Conservation (phyloP, 495 filamentous ascomycete genomes). For the Aeminium ludgeri region DNA sequence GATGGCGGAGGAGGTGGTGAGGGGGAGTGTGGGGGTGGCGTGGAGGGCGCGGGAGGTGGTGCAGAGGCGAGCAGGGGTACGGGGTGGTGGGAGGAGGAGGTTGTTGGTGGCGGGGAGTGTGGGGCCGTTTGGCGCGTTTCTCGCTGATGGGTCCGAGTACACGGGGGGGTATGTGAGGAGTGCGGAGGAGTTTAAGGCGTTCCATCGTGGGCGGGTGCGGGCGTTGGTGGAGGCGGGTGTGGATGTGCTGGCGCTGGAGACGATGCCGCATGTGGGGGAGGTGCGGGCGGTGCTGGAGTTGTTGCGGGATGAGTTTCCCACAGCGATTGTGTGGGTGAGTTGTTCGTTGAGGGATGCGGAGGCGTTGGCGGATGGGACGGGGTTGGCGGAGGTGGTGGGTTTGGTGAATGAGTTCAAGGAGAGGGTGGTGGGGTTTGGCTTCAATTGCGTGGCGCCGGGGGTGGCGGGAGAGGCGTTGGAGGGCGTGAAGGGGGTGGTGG, state of each 20-base stretch:
- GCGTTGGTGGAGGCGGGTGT: constrained; percentile 20
- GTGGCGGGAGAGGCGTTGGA: constrained; percentile 11
- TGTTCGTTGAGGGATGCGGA: constrained; percentile 16
- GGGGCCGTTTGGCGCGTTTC: constrained; percentile 24
- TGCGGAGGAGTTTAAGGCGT: constrained; percentile 9
- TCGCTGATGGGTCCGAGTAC: constrained; percentile 24
- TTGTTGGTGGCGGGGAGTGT: constrained; percentile 22
- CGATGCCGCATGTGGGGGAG: constrained; percentile 19
- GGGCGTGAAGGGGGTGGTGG: constrained; percentile 1
- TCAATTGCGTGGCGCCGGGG: constrained; percentile 18
- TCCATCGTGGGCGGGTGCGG: constrained; percentile 20
- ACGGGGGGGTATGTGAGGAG: constrained; percentile 17
- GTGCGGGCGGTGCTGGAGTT: constrained; percentile 14
- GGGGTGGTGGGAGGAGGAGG: background rate
- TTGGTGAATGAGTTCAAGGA: constrained; percentile 1
- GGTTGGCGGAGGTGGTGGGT: constrained; percentile 1
- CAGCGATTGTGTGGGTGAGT: constrained; percentile 15
- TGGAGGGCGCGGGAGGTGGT: constrained; percentile 14
- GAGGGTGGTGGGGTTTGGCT: constrained; percentile 19
- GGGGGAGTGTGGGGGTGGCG: constrained; percentile 20
- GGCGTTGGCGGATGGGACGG: constrained; percentile 19
- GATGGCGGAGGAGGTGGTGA: constrained; percentile 13
- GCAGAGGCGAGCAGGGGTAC: background rate
- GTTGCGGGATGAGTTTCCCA: constrained; percentile 16
- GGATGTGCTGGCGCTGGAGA: constrained; percentile 23